phyloP scores from a whole-genome alignment of 257 asterid genomes.

The Capsicum rhomboideum region DNA sequence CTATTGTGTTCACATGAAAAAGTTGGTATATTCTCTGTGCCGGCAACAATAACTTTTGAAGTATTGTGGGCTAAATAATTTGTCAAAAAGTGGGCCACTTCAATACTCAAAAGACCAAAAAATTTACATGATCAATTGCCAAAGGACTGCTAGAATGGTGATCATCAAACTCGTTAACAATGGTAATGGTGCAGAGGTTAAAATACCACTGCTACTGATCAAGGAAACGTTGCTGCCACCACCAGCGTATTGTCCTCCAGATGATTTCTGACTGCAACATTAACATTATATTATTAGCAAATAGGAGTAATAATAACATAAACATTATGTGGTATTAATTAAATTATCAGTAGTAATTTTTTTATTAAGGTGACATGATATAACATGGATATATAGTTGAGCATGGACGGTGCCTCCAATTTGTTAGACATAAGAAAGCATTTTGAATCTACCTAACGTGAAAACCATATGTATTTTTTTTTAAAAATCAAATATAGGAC shows the following conservation, averaged over 20 bases:
- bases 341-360: not conserved
- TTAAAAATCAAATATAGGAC: not conserved
- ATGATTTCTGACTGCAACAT: slow-evolving; percentile 46
- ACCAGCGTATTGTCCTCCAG: slow-evolving; percentile 28
- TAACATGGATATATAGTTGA: not conserved
- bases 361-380: not conserved
- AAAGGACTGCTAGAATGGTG: not conserved
- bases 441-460: slow-evolving; percentile 1
- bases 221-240: slow-evolving; percentile 23
- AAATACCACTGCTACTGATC: slow-evolving; percentile 21
- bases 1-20: not conserved
- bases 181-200: not conserved
- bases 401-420: not conserved
- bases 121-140: slow-evolving; percentile 1
- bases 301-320: no score
- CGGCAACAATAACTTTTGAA: not conserved
- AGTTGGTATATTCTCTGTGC: not conserved
- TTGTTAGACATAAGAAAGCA: not conserved
- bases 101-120: not conserved
- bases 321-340: not conserved
- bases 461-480: not conserved
- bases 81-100: no score
- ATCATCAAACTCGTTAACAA: not conserved
- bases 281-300: not conserved
- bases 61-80: no score